Evolutionary conservation across 108 stramenopile genomes (phyloP), one percentile per base, ranked within the genome.

Genomic region (Schizochytrium sp.): DNA sequence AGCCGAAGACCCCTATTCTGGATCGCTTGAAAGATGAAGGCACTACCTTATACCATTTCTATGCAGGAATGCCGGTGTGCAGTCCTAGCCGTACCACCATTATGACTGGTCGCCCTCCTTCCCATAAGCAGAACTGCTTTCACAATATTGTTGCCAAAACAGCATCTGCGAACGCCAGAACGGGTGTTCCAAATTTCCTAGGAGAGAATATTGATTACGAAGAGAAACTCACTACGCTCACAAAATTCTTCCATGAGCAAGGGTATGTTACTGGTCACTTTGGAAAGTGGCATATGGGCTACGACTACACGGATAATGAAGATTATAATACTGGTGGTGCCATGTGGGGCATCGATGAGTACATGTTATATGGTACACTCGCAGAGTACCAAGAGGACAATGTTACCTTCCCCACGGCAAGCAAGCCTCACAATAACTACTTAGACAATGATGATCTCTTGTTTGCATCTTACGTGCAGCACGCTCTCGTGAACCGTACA

Each of bases 381-480:
- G 49, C 76, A 12, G 10, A 10, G 15, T n/a, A 83, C 5, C n/a
- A 55, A 28, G 15, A 47, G 15, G 2, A 83, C 50, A 53, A 83
- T 10, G 3, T 83, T 53, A 47, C 10, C 12, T 83, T 83, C 28
- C 50, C 76, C 50, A 83, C 76, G 0, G 76, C 76, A 5, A 83
- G 76, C 76, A 53, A 46, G 1, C 76, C 76, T 0, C 76, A 83
- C 47, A 50, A 55, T 38, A 83, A 83, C 76, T 83, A 49, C 15
- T 53, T 83, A n/a, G 76, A 83, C 76, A 83, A 83, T 53, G 40
- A 83, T 17, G 76, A 83, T 38, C 53, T 83, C 5, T 40, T 83
- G 15, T 83, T 83, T 55, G 76, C 76, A 13, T 83, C 76, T n/a
- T 83, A 83, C 53, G 76, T 55, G 45, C 76, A 83, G 76, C 76